Percentiles rank a stretch among this genome's conserved stretches.
These are phyloP conservation scores for Candida patagonica DNA, from an alignment of 805 yeast genomes.

Conservation along the genomic window DNA sequence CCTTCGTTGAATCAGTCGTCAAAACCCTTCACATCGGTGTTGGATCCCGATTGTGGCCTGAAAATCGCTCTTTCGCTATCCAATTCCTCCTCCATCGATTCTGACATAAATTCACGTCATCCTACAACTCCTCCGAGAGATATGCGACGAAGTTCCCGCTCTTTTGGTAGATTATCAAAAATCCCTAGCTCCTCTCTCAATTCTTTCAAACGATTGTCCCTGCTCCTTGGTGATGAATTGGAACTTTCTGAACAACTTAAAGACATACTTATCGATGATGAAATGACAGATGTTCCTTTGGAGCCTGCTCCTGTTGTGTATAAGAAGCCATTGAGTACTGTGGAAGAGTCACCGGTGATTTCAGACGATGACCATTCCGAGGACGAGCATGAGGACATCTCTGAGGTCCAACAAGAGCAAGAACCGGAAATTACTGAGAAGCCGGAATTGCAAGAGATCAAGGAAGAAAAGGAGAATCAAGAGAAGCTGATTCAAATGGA, in stretches of 20 bases:
- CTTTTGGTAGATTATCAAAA: background rate
- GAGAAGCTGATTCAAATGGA: too few species aligned
- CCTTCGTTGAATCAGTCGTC: background rate
- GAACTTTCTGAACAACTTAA: conserved; percentile 11
- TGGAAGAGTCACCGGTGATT: too few species aligned
- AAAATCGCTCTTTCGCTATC: background rate
- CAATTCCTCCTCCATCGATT: too few species aligned
- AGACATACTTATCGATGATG: conserved; percentile 6
- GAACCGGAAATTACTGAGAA: too few species aligned
- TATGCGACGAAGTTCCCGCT: background rate
- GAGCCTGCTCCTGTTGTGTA: too few species aligned
- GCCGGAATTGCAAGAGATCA: too few species aligned
- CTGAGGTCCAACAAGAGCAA: too few species aligned
- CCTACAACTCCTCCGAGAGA: background rate
- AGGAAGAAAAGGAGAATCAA: too few species aligned
- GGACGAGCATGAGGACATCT: too few species aligned
- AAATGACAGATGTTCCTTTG: background rate
- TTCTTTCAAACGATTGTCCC: conserved; percentile 3
- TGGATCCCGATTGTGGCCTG: background rate
- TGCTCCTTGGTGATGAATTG: conserved; percentile 6
- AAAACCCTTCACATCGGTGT: background rate
- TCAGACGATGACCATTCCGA: too few species aligned
- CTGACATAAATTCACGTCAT: too few species aligned
- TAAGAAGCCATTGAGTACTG: too few species aligned
- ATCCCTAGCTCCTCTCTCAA: background rate